Base-by-base conservation (phyloP, 2,329 filamentous ascomycete genomes). In the Aureobasidium zeae region DNA sequence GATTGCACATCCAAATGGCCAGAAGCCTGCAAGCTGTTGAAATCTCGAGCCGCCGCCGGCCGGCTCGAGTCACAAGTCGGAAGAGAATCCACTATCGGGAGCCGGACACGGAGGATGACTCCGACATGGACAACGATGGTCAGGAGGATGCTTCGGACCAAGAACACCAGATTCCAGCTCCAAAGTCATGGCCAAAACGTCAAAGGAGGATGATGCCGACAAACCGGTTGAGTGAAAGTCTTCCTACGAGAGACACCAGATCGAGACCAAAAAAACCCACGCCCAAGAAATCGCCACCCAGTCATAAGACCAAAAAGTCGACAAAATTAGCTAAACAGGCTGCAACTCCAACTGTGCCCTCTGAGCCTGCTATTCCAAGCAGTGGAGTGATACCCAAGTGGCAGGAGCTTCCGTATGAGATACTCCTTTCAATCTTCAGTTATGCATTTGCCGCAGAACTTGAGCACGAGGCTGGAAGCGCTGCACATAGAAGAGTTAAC, bases 91-190 rank as follows among this genome's bases (percentile, higher is more conserved):
- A 53, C 34, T 63, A 63, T 44, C 45, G 50, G 35, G 60, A 62
- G 15, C 57, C 56, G n/a, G 59, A 62, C 19, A 59, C 55, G 46
- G 58, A 62, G 46, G 59, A 61, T 42, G 58, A 62, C 31, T 55
- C 57, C 36, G 54, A 36, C 12, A 30, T 46, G 21, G 25, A 25
- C 25, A 31, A 42, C 20, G 45, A 28, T n/a, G n/a, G n/a, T n/a
- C n/a, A n/a, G 15, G 21, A 25, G 22, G 30, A 34, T 21, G n/a
- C n/a, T n/a, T 43, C 39, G 5, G 8, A 16, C 12, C 15, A 17
- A 17, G 24, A 24, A 24, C 37, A 32, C 13, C 5, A 25, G 22
- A 6, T 24, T 13, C 19, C 29, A 24, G 34, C 21, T 21, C 21
- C 12, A 17, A 21, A 34, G 15, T 25, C 31, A 8, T 8, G 25